phyloP scores from a whole-genome alignment of 225 moss, liverwort and hornwort genomes.

The Bryoerythrophyllum caledonicum region DNA sequence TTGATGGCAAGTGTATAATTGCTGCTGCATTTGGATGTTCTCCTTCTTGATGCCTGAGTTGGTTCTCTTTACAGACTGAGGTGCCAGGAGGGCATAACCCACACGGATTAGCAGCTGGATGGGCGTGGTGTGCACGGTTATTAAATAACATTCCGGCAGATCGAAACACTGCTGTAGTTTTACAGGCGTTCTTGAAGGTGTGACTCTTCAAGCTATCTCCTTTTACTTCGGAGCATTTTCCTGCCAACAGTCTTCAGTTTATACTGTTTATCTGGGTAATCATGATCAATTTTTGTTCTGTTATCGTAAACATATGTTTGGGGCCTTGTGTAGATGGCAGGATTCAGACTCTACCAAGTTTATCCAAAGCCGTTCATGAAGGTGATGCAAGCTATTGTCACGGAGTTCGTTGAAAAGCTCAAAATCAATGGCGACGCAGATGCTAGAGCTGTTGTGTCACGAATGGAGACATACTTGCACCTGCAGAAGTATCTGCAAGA shows the following conservation, averaged over 20 bases:
- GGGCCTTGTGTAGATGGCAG: constrained; percentile 41
- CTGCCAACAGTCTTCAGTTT: constrained; percentile 7
- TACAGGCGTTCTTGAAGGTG: constrained; percentile 83
- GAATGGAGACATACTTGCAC: constrained; percentile 90
- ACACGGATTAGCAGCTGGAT: constrained; percentile 73
- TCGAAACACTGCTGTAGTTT: constrained; percentile 73
- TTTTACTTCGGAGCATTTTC: neutral
- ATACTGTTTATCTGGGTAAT: neutral
- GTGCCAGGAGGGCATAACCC: constrained; percentile 68
- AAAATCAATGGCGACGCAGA: constrained; percentile 79
- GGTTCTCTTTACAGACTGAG: constrained; percentile 59
- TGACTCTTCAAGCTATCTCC: neutral
- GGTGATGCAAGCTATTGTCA: constrained; percentile 61
- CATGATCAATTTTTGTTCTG: constrained; percentile 1
- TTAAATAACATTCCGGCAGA: constrained; percentile 79
- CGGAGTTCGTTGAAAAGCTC: constrained; percentile 54
- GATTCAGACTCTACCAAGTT: constrained; percentile 53
- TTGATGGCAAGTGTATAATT: neutral
- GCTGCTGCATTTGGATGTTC: constrained; percentile 13
- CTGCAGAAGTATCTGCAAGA: constrained; percentile 60
- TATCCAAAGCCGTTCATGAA: constrained; percentile 64
- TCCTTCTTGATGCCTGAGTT: neutral
- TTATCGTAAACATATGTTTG: neutral
- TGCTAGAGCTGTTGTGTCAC: constrained; percentile 69
- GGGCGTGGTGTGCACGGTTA: constrained; percentile 85